Evolutionary conservation across 176 grass and related monocot genomes (phyloP), one percentile per base, ranked within the genome.

Genomic region (Hordeum vulgare): DNA sequence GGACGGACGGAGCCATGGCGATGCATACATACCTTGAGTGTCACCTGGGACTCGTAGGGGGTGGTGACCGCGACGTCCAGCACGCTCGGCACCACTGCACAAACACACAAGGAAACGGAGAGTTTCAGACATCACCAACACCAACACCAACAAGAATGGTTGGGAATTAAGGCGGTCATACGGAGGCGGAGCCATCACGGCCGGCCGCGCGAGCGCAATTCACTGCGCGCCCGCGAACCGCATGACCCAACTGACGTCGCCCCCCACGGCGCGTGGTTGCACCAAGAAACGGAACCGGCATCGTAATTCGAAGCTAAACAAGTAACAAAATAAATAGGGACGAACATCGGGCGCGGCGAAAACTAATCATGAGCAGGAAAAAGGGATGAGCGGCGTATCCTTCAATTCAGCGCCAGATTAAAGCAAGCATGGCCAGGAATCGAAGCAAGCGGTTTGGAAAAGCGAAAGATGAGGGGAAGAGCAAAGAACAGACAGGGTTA

Each of bases 1-100:
- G 54, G 54, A 10, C n/a, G 7, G 21, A 42, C 2, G 69, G 13
- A 45, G 69, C 0, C 69, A 77, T 35, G 77, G 42, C 60, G 65
- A 39, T 27, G 9, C 41, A 18, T 10, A 62, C 62, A 51, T 93
- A 98, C 96, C 96, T 98, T 98, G 87, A 98, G 96, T 90, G 85
- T 95, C 33, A 98, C 62, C 85, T 92, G 83, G 83, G 96, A 95
- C 47, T 95, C 93, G 40, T 94, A 90, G 9, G 93, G 93, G 11
- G 93, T 94, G 57, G 88, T 66, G 9, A 96, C 89, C 11, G 89
- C 84, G 80, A 95, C 62, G 89, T 95, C 91, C 9, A 98, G n/a
- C 21, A 89, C 89, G 59, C 63, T 90, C 8, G 96, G 96, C 34
- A 94, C 89, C 70, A 94, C 96, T 98, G 87, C 67, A 82, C 34